Percentiles rank a stretch among this genome's conserved stretches.
Evolutionary conservation across 257 asterid genomes (phyloP).

Genomic region (Solanum paucissectum): DNA sequence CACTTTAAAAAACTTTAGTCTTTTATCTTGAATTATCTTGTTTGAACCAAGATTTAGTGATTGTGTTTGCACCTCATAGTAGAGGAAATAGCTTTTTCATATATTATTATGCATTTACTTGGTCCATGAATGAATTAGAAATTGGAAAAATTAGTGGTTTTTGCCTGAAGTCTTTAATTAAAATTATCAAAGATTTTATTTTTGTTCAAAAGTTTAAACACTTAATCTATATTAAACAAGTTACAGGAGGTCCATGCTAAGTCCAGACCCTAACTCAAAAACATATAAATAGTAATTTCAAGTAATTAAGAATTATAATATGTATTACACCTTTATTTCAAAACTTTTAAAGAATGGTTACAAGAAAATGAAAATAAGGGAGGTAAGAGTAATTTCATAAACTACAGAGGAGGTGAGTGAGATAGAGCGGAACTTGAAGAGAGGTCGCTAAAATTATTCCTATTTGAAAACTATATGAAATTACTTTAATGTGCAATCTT

Average conservation of each 20-base stretch:
- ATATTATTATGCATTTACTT: not conserved
- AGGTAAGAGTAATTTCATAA: not conserved
- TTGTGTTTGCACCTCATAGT: not conserved
- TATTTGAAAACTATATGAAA: not conserved
- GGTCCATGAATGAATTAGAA: not conserved
- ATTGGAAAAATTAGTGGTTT: not conserved
- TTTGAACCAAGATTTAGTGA: not conserved
- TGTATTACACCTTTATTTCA: not conserved
- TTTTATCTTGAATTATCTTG: not conserved
- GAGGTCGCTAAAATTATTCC: no score
- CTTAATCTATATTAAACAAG: not conserved
- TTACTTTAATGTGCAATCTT: no score
- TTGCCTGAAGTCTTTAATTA: not conserved
- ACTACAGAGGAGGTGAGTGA: not conserved
- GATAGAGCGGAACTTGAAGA: not conserved
- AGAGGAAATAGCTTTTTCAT: not conserved
- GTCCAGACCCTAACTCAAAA: not conserved
- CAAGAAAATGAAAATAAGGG: not conserved
- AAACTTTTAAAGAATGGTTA: not conserved
- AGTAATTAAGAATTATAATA: not conserved
- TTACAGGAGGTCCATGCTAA: not conserved
- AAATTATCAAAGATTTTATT: not conserved
- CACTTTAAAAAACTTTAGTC: not conserved
- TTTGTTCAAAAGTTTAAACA: not conserved
- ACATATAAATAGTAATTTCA: no score